Conservation (phyloP, 2,329 filamentous ascomycete species). For the Blastomyces gilchristii region DNA sequence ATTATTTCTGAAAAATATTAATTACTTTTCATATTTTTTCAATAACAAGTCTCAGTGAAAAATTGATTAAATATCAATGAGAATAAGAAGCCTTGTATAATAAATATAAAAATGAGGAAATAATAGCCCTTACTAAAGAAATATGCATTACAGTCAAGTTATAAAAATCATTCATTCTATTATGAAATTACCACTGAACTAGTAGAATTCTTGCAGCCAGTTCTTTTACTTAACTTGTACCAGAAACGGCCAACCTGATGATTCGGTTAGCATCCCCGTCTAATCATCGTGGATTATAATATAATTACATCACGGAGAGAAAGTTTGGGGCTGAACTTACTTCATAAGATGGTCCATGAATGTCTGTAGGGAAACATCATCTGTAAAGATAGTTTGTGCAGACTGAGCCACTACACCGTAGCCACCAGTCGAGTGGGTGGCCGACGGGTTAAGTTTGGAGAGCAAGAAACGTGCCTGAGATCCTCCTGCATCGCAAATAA, state of each 20-base stretch:
- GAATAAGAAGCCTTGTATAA: too few species aligned
- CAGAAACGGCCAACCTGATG: conserved; percentile 40
- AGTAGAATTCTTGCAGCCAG: conserved; percentile 14
- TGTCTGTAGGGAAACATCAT: conserved; percentile 93
- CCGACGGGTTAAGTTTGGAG: conserved; percentile 94
- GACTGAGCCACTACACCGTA: conserved; percentile 85
- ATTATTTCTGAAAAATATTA: too few species aligned
- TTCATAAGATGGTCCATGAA: conserved; percentile 99
- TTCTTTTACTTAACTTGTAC: conserved; percentile 35
- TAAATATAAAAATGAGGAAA: not conserved
- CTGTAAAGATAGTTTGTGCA: conserved; percentile 96
- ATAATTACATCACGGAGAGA: conserved; percentile 11
- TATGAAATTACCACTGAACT: conserved; percentile 24
- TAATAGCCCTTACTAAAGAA: conserved; percentile 24
- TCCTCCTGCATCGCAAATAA: conserved; percentile 95
- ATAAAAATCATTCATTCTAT: conserved; percentile 26
- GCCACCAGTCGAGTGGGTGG: conserved; percentile 84
- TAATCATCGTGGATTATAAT: conserved; percentile 3
- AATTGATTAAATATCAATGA: too few species aligned
- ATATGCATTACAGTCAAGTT: conserved; percentile 30
- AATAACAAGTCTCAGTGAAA: too few species aligned
- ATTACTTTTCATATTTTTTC: too few species aligned
- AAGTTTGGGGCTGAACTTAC: conserved; percentile 43
- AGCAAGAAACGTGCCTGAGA: conserved; percentile 95
- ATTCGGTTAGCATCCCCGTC: conserved; percentile 6